Percentiles rank a stretch among this genome's conserved stretches.
These are phyloP conservation scores for Polytrichum formosum DNA, from an alignment of 225 moss, liverwort and hornwort species.

Conservation along the genomic window DNA sequence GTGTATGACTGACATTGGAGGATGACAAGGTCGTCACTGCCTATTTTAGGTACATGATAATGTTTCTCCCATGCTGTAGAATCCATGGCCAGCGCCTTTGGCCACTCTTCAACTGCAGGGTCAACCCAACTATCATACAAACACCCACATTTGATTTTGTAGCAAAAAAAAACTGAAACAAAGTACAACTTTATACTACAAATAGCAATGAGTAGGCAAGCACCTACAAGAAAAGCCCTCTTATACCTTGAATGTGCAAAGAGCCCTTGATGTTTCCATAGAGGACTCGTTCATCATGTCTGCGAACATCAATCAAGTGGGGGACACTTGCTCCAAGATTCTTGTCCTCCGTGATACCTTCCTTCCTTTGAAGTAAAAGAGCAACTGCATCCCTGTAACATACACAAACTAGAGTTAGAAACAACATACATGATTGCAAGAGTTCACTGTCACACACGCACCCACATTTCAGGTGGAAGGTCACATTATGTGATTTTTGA, in stretches of 20 bases:
- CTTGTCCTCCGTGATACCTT: constrained; percentile 36
- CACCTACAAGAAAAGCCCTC: constrained; percentile 1
- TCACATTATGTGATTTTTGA: not conserved
- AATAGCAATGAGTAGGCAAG: not conserved
- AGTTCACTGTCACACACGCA: no score
- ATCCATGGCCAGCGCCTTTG: constrained; percentile 71
- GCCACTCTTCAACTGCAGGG: constrained; percentile 66
- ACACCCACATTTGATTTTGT: no score
- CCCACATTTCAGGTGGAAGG: not conserved
- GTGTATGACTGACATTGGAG: constrained; percentile 38
- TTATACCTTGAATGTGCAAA: constrained; percentile 77
- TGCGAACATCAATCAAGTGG: constrained; percentile 78
- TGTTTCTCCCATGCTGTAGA: constrained; percentile 52
- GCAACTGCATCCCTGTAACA: constrained; percentile 75
- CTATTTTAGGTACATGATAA: constrained; percentile 66
- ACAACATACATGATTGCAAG: no score
- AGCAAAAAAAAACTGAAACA: not conserved
- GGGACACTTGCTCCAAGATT: constrained; percentile 41
- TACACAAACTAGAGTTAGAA: no score
- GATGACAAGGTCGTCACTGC: constrained; percentile 41
- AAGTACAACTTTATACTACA: not conserved
- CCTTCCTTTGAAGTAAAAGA: constrained; percentile 55
- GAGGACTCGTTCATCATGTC: constrained; percentile 76
- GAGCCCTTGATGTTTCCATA: constrained; percentile 89
- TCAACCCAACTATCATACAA: not conserved